Base-by-base conservation (phyloP, 352 stramenopile genomes). In the Phytophthora vignae region DNA sequence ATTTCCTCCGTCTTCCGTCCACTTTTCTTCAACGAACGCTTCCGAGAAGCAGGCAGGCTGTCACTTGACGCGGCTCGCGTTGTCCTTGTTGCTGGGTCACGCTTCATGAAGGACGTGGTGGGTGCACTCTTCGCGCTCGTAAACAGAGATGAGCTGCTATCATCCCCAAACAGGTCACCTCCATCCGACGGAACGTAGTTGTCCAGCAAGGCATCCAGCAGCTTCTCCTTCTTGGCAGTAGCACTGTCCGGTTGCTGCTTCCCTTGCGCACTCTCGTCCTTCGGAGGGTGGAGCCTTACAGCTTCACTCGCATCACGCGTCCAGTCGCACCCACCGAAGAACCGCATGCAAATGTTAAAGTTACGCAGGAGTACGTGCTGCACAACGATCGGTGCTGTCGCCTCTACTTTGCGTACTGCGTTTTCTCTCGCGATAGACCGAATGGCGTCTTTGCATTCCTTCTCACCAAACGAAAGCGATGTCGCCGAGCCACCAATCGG, bases 1-100 rank as follows among this genome's bases (percentile, higher is more conserved):
- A 97, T 97, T 74, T 97, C 88, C 66, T 97, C 90, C 0, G 90
- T 97, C 69, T 97, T 97, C 7, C 90, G 78, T 5, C 89, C 87
- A 52, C 78, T 90, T 64, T 93, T 95, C 64, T 92, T 96, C 27
- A 91, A 71, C 2, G 82, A 90, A 7, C 85, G 81, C 64, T 92
- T 93, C 38, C 83, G 63, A 57, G 74, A 68, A 25, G 58, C 67
- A 12, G 52, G 61, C 4, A 48, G 60, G 2, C 29, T 31, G 11
- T 63, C 64, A 49, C 54, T 82, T 38, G 71, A 81, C 3, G 59
- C 59, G 44, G 74, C 52, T 22, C 70, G 58, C 21, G 40, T 69
- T 60, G 69, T 69, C 57, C 71, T 73, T 31, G 56, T 76, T 14
- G 60, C 60, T 36, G 68, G 74, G 7, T 87, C 71, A 31, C 62